Base-by-base conservation (phyloP, 1,139 yeast species). In the Debaryomycetaceae sp. region DNA sequence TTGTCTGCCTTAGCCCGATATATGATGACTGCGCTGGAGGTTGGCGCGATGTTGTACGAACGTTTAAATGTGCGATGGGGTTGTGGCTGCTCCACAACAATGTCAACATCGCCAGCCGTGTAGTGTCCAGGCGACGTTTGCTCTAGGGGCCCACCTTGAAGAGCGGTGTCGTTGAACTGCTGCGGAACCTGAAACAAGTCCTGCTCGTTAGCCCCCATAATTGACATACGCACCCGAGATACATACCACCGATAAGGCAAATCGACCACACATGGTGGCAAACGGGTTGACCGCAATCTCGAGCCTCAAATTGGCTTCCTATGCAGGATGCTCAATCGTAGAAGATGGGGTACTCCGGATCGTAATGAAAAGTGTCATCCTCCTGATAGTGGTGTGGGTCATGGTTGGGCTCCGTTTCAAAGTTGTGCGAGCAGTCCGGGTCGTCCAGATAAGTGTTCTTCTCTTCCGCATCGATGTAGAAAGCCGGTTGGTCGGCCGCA, bases 181-280 rank as follows among this genome's bases (percentile, higher is more conserved):
- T 45, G 41, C 0, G 67, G 69, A 15, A 65, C 42, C 11, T 61
- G 58, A 16, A 45, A 44, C 7, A 58, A 42, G 25, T 52, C 43
- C 63, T 56, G 29, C 4, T 32, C 30, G 53, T 46, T 41, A 42
- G 43, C 35, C 26, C 12, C 12, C 16, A 13, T n/a, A 15, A 18
- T 6, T 6, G 16, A 6, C 17, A n/a, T n/a, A 18, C 16, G 9
- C 5, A 16, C 22, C 5, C 21, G 17, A 21, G 22, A 3, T 34
- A 61, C 69, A 30, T 59, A 64, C 71, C 13, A 62, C 48, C 25
- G 65, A 67, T 30, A 63, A 43, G 3, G 72, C 65, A 40, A 56
- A 66, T n/a, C 73, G 41, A 6, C 73, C 73, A 49, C 73, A 66
- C 73, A 66, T 65, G n/a, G n/a, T n/a, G n/a, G n/a, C n/a, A n/a